phyloP scores from a whole-genome alignment of 139 green algal genomes.

The Astrephomene gubernaculifera region DNA sequence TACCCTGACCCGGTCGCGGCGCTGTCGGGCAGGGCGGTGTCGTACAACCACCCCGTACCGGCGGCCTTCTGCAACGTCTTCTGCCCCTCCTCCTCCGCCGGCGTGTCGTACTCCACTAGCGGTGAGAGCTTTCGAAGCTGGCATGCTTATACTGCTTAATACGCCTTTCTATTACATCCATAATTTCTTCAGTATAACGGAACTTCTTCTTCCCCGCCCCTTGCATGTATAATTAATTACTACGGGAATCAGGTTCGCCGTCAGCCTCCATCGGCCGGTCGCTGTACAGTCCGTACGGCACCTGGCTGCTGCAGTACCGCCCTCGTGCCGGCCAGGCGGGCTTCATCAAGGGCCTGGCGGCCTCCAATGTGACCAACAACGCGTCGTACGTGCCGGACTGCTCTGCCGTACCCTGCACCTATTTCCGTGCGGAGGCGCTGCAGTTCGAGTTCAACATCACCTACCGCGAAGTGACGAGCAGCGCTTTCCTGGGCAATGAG shows the following conservation, averaged over 20 bases:
- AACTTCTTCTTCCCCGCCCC: too few relatives aligned
- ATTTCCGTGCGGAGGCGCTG: background rate
- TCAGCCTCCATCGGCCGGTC: background rate
- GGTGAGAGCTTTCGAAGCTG: background rate
- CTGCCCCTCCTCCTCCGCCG: background rate
- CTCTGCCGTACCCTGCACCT: background rate
- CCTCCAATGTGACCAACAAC: background rate
- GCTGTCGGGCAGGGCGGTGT: background rate
- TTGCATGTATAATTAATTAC: too few relatives aligned
- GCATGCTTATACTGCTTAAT: too few relatives aligned
- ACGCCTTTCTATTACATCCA: too few relatives aligned
- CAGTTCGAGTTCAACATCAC: slow-evolving; percentile 6
- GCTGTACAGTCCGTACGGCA: slow-evolving; percentile 18
- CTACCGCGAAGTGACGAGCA: background rate
- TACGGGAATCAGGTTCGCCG: background rate
- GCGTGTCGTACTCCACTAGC: background rate
- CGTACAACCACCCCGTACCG: slow-evolving; percentile 26
- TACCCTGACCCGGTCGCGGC: slow-evolving; percentile 11
- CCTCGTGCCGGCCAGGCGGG: background rate
- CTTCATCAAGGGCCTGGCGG: background rate
- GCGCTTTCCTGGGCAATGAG: background rate
- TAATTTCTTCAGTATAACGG: too few relatives aligned
- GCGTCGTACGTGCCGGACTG: background rate
- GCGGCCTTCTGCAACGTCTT: slow-evolving; percentile 30
- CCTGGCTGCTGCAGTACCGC: slow-evolving; percentile 16